Evolutionary conservation across 2,329 filamentous ascomycete genomes (phyloP).

Genomic region (Phaeophleospora eucalypticola): DNA sequence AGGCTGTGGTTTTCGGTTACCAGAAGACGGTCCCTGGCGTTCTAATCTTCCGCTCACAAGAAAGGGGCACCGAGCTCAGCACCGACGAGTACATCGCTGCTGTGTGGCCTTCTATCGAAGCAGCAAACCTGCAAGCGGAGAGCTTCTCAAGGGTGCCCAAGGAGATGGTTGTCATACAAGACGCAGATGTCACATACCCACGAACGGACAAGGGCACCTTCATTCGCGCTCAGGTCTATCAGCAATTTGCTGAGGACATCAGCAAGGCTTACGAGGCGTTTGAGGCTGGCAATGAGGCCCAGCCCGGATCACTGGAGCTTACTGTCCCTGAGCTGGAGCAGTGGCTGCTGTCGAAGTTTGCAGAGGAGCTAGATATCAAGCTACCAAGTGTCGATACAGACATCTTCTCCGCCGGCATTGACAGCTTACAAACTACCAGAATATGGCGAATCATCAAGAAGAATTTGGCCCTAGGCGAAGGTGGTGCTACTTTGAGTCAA

Average conservation of each 20-base stretch:
- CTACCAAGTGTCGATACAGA: conserved; percentile 28
- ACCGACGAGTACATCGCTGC: conserved; percentile 46
- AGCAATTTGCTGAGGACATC: conserved; percentile 47
- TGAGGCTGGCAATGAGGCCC: conserved; percentile 11
- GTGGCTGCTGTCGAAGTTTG: conserved; percentile 33
- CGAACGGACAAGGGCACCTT: conserved; percentile 56
- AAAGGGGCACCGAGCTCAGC: conserved; percentile 40
- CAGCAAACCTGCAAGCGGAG: conserved; percentile 49
- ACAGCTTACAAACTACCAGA: conserved; percentile 33
- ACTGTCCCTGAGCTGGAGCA: conserved; percentile 32
- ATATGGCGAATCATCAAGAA: conserved; percentile 25
- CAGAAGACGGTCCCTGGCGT: conserved; percentile 52
- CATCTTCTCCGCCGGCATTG: conserved; percentile 34
- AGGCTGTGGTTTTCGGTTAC: conserved; percentile 56
- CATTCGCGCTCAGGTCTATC: conserved; percentile 51
- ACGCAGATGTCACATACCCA: conserved; percentile 44
- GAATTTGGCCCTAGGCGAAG: conserved; percentile 15
- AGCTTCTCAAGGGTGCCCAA: conserved; percentile 52
- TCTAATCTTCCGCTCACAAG: conserved; percentile 48
- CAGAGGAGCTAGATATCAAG: conserved; percentile 22
- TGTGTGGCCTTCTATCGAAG: conserved; percentile 50
- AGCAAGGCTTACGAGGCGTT: conserved; percentile 40
- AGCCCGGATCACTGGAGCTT: conserved; percentile 21
- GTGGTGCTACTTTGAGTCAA: conserved; percentile 33
- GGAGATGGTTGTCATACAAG: conserved; percentile 51